Base-by-base conservation (phyloP, 306 rosid genomes). In the Cyclanthera cordifolia region DNA sequence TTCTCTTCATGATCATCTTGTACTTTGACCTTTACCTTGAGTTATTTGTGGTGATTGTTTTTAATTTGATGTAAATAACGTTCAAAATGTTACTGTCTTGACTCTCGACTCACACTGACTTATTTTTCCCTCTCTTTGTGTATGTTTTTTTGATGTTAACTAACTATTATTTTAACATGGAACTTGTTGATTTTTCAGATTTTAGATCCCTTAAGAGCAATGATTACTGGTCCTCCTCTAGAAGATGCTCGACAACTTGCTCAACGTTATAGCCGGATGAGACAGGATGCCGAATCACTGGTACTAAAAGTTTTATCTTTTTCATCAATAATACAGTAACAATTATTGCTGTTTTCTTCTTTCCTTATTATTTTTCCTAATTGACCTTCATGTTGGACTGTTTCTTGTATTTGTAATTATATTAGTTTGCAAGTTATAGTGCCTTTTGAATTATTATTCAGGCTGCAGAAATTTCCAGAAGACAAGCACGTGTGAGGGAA, bases 221-320 rank as follows among this genome's bases (percentile, higher is more conserved):
- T 93, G 95, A 70, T 86, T 43, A 74, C 30, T 19, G 87, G 99
- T 68, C 75, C 87, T 65, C 99, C 99, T 75, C 77, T 93, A 77
- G 99, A 90, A 91, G 99, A 93, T 85, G 96, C 99, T 70, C 96
- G 99, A 56, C 96, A 93, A 82, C 96, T 93, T 75, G 99, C 86
- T 72, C 96, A 93, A 64, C 87, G 96, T 75, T 93, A 93, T 79
- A 90, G 99, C 84, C 83, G 90, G 60, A 86, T 93, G 96, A 82
- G 99, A 75, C 99, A 89, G 71, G 98, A 93, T 73, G 96, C 99
- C 21, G 99, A 93, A 81, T 24, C 85, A 71, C 90, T 73, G 75
- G 99, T 87, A 77, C 48, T 30, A 24, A 54, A 58, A 72, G 64
- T 47, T 57, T 6, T 21, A 30, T 65, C 24, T 47, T 37, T 37